These are phyloP conservation scores for sunflower (Helianthus annuus) DNA, from an alignment of 129 eudicot species.

Conservation along the genomic window HanXRQr2.0-SUNRISE NC_035445.2:131852241-131852740, in stretches of 20 bases:
- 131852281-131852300: slow-evolving; percentile 5
- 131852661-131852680: slow-evolving; percentile 21
- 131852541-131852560: slow-evolving; percentile 24
- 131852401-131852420: slow-evolving; percentile 17
- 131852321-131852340: slow-evolving; percentile 26
- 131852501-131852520: slow-evolving; percentile 25
- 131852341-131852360: not conserved
- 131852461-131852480: slow-evolving; percentile 29
- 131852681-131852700: not conserved
- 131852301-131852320: slow-evolving; percentile 17
- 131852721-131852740: not conserved
- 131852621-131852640: no score
- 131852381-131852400: not conserved
- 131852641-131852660: slow-evolving; percentile 37
- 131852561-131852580: slow-evolving; percentile 42
- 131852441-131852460: not conserved
- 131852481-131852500: slow-evolving; percentile 31
- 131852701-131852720: slow-evolving; percentile 17
- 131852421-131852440: slow-evolving; percentile 23
- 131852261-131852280: no score
- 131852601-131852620: no score
- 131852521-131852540: slow-evolving; percentile 23
- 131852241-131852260: not conserved
- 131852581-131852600: no score
- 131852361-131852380: slow-evolving; percentile 15